phyloP scores from a whole-genome alignment of 768 basidiomycete species.

The Suillus americanus region DNA sequence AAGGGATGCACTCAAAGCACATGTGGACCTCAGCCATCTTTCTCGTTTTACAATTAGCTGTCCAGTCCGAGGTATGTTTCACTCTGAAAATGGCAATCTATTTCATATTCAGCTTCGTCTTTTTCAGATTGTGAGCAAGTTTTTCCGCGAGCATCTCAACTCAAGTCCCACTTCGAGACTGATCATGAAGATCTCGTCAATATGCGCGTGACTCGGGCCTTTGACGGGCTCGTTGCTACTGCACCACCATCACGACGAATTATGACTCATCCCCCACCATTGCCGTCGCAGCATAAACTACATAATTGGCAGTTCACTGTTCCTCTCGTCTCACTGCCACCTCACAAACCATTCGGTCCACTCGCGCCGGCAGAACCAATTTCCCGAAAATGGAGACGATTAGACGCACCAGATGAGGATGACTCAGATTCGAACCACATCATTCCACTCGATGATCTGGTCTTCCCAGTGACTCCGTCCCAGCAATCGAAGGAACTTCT shows the following conservation, averaged over 20 bases:
- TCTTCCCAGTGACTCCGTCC: neutral
- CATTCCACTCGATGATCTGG: constrained; percentile 26
- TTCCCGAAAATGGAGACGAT: constrained; percentile 33
- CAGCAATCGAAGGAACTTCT: neutral
- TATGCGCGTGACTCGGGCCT: constrained; percentile 10
- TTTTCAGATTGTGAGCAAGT: constrained; percentile 22
- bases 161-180: constrained; percentile 24
- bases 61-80: constrained; percentile 24
- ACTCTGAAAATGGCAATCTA: neutral
- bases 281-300: constrained; percentile 8
- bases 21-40: constrained; percentile 31
- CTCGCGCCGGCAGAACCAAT: constrained; percentile 11
- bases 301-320: neutral
- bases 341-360: neutral
- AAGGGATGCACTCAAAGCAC: constrained; percentile 17
- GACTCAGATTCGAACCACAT: constrained; percentile 10
- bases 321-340: neutral
- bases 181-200: constrained; percentile 21
- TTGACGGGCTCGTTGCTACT: constrained; percentile 21
- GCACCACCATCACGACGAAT: constrained; percentile 13
- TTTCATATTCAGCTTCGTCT: constrained; percentile 9
- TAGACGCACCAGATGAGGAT: constrained; percentile 25
- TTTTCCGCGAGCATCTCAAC: constrained; percentile 26
- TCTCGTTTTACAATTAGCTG: constrained; percentile 28
- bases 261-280: constrained; percentile 13